Percentiles rank a stretch among this genome's conserved stretches.
These are phyloP conservation scores for Isabelozyma rhagii DNA, from an alignment of 805 yeast genomes.

Conservation along the genomic window DNA sequence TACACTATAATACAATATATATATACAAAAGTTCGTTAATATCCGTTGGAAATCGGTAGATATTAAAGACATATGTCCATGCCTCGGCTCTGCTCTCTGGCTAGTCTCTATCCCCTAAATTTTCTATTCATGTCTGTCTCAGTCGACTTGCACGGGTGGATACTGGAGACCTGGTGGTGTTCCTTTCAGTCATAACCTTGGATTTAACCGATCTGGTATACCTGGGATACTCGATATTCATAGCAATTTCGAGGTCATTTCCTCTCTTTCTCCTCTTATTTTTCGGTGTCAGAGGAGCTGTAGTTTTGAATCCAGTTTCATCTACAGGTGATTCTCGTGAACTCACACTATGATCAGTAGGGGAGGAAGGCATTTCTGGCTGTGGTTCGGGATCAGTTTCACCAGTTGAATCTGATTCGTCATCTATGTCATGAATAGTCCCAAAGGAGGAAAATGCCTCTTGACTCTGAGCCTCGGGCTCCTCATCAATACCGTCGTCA, in stretches of 20 bases:
- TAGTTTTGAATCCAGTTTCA: neutral
- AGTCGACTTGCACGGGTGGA: neutral
- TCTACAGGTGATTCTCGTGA: neutral
- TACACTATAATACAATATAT: constrained; percentile 5
- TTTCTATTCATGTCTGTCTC: neutral
- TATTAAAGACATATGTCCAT: too few relatives aligned
- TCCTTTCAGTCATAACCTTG: neutral
- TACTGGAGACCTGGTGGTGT: neutral
- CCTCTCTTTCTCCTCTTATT: neutral
- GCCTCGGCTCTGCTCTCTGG: too few relatives aligned
- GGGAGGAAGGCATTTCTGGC: neutral
- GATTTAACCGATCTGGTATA: neutral
- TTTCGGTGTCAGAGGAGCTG: neutral
- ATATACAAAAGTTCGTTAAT: neutral
- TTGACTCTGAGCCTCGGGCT: too few relatives aligned
- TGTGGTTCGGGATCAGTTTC: neutral
- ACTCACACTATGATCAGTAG: neutral
- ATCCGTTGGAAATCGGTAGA: neutral
- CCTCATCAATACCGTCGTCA: neutral
- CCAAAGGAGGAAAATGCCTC: too few relatives aligned
- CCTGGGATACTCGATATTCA: neutral
- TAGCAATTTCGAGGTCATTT: neutral
- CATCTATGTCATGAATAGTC: neutral
- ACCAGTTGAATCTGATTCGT: neutral
- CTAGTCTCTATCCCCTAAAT: too few relatives aligned